phyloP scores from a whole-genome alignment of 176 grass and related monocot species.

The Triticum aestivum region IWGSC_CS_RefSeq_v2.1 NC_057808.1:466961229-466961728 shows the following conservation, averaged over 20 bases:
- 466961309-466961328: not conserved
- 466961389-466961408: conserved; percentile 59
- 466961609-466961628: conserved; percentile 49
- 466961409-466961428: conserved; percentile 84
- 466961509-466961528: conserved; percentile 41
- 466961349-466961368: conserved; percentile 53
- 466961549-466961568: conserved; percentile 14
- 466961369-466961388: conserved; percentile 55
- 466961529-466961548: conserved; percentile 57
- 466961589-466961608: conserved; percentile 66
- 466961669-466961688: conserved; percentile 24
- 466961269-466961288: conserved; percentile 42
- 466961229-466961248: not conserved
- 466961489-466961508: conserved; percentile 54
- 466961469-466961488: conserved; percentile 13
- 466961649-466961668: conserved; percentile 34
- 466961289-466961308: not conserved
- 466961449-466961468: conserved; percentile 45
- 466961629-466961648: conserved; percentile 52
- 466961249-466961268: conserved; percentile 6
- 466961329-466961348: conserved; percentile 55
- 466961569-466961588: conserved; percentile 42
- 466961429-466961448: conserved; percentile 75
- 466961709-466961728: conserved; percentile 34
- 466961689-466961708: conserved; percentile 58